phyloP scores from a whole-genome alignment of 1,139 yeast genomes.

The Hanseniaspora gamundiae region DNA sequence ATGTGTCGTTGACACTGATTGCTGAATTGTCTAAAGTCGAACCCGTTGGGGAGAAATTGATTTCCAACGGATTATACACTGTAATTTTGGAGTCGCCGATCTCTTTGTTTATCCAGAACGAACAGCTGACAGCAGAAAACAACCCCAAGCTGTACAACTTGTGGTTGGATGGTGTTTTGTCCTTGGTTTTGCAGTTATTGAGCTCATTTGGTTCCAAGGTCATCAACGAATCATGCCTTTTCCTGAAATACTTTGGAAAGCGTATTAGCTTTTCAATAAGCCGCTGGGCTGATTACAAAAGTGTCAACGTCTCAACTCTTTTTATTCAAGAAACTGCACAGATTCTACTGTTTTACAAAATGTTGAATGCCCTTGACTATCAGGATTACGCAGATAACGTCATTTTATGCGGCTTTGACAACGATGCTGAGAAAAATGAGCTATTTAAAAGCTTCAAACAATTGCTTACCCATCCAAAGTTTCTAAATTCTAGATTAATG shows the following conservation, averaged over 20 bases:
- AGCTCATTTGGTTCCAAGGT: slow-evolving; percentile 52
- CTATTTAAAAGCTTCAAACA: slow-evolving; percentile 51
- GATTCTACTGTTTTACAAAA: slow-evolving; percentile 51
- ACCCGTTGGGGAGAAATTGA: slow-evolving; percentile 52
- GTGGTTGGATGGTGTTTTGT: slow-evolving; percentile 75
- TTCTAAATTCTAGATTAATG: slow-evolving; percentile 53
- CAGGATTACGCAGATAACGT: slow-evolving; percentile 28
- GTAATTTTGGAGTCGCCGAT: slow-evolving; percentile 65
- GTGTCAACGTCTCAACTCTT: slow-evolving; percentile 50
- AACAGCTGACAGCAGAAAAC: slow-evolving; percentile 41
- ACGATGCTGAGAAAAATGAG: slow-evolving; percentile 41
- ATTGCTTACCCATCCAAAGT: slow-evolving; percentile 76
- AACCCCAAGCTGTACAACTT: slow-evolving; percentile 51
- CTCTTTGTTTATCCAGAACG: slow-evolving; percentile 53
- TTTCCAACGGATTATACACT: slow-evolving; percentile 54
- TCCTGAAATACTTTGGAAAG: slow-evolving; percentile 48
- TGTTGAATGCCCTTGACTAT: slow-evolving; percentile 39
- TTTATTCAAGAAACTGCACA: slow-evolving; percentile 71
- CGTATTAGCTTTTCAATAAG: slow-evolving; percentile 55
- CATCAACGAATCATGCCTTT: slow-evolving; percentile 53
- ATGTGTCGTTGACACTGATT: slow-evolving; percentile 54
- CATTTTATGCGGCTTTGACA: slow-evolving; percentile 49
- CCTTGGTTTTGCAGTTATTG: slow-evolving; percentile 49
- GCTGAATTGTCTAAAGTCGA: slow-evolving; percentile 56
- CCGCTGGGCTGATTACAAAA: slow-evolving; percentile 53